A percentile compares a stretch with the other conserved stretches of the same genome.
Conservation (phyloP, 2,329 filamentous ascomycete species). For the Aspergillus sergii region DNA sequence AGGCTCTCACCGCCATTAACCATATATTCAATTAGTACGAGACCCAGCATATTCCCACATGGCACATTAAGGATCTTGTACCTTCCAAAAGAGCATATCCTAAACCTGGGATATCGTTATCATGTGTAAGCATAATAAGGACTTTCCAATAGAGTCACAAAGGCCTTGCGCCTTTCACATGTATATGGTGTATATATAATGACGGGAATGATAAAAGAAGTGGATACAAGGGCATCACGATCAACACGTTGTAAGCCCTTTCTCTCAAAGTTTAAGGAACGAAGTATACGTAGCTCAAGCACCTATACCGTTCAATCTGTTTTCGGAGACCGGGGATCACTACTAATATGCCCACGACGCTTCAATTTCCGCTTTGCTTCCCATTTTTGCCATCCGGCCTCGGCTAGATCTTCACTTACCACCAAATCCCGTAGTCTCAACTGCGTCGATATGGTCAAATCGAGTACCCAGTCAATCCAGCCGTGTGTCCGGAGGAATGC, state of each 20-base stretch:
- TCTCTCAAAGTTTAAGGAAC: not conserved
- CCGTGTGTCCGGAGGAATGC: constrained; percentile 67
- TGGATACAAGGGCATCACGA: not conserved
- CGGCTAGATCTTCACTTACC: constrained; percentile 82
- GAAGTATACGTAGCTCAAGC: not conserved
- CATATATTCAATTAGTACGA: not conserved
- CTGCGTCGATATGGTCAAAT: constrained; percentile 64
- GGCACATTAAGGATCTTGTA: not conserved
- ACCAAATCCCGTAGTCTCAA: constrained; percentile 81
- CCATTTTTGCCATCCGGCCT: constrained; percentile 95
- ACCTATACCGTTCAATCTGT: constrained; percentile 24
- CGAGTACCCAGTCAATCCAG: constrained; percentile 71
- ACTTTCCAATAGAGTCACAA: not conserved
- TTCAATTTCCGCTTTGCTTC: constrained; percentile 55
- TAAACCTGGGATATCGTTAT: not conserved
- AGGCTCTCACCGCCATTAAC: not conserved
- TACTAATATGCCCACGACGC: constrained; percentile 23
- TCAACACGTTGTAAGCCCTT: not conserved
- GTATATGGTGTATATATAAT: not conserved
- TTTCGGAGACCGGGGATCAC: constrained; percentile 28
- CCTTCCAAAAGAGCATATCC: not conserved
- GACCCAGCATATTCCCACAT: not conserved
- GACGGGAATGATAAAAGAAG: not conserved
- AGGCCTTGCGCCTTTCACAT: not conserved
- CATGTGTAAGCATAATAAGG: not conserved